Base-by-base conservation (phyloP, 306 rosid species). In the Canavalia gladiata region DNA sequence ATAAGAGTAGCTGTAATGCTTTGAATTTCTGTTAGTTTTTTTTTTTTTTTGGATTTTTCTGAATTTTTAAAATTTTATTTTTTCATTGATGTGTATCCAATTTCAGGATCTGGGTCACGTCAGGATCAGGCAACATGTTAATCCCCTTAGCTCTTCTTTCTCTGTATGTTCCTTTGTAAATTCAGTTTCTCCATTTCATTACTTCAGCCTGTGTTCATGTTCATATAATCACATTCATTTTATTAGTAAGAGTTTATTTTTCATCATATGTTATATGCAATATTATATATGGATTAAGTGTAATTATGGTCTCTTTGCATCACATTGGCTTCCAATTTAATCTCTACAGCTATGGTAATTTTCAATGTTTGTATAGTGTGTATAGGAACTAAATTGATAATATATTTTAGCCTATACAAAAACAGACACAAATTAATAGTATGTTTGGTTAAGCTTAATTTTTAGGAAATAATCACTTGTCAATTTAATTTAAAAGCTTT, bases 41-140 rank as follows among this genome's bases (percentile, higher is more conserved):
- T 18, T 18, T 18, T 18, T 18, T 18, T 18, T 18, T 18, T 18
- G 25, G 25, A 18, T 18, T 18, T 18, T 18, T 18, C 25, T 18
- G 25, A 18, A 18, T 18, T 18, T 18, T 18, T 18, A 0, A 18
- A 18, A 18, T 18, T 18, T 18, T 18, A 18, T 18, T 18, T 18
- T 18, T 18, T 18, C 25, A 18, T 18, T 58, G 7, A 55, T 49
- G 10, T 76, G 2, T 78, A 4, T 47, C 45, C 43, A 56, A 83
- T 74, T 88, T 82, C 92, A 93, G 99, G 97, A 90, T 74, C 56
- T 85, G 83, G 97, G 94, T 79, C 95, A 87, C 69, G 89, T 90
- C 58, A 93, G 97, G 75, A 90, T 95, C 83, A 90, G 99, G 83
- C 99, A 93, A 84, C 97, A 93, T 87, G 99, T 93, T 43, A 95